Conservation (phyloP, 2,329 filamentous ascomycete genomes). For the Aureobasidium melanogenum region DNA sequence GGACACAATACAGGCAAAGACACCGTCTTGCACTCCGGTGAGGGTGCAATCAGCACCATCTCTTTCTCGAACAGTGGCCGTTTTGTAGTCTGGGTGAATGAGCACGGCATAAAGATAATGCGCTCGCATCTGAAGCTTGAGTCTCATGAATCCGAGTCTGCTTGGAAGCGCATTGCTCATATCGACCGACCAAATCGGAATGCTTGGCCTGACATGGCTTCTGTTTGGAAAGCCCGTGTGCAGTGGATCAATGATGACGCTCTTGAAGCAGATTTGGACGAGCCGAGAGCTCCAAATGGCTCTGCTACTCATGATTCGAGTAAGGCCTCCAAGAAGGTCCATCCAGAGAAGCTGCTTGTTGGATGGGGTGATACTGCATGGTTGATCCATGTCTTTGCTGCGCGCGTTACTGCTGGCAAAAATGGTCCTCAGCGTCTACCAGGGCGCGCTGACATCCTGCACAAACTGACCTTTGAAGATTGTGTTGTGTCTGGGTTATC, state of each 20-base stretch:
- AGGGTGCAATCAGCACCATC: conserved; percentile 82
- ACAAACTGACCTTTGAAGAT: conserved; percentile 82
- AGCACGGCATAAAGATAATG: conserved; percentile 97
- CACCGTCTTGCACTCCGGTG: conserved; percentile 78
- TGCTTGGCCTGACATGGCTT: conserved; percentile 92
- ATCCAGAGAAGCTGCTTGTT: conserved; percentile 69
- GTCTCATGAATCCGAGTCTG: conserved; percentile 64
- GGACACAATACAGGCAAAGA: conserved; percentile 73
- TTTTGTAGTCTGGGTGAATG: conserved; percentile 92
- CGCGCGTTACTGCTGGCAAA: conserved; percentile 50
- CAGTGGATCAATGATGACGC: conserved; percentile 88
- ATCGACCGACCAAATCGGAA: conserved; percentile 79
- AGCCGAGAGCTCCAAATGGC: conserved; percentile 28
- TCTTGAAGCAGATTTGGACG: conserved; percentile 63
- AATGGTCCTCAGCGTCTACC: conserved; percentile 60
- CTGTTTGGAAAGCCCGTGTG: conserved; percentile 83
- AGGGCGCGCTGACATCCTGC: conserved; percentile 80
- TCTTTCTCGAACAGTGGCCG: conserved; percentile 92
- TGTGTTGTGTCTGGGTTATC: conserved; percentile 97
- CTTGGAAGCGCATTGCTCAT: conserved; percentile 92
- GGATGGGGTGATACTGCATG: conserved; percentile 96
- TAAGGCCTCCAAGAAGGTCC: conserved; percentile 22
- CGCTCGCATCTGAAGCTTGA: conserved; percentile 77
- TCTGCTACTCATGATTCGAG: conserved; percentile 16
- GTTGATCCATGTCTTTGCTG: conserved; percentile 84